These are phyloP conservation scores for Mychonastes homosphaera DNA, from an alignment of 139 green algal genomes.

Conservation along the genomic window DNA sequence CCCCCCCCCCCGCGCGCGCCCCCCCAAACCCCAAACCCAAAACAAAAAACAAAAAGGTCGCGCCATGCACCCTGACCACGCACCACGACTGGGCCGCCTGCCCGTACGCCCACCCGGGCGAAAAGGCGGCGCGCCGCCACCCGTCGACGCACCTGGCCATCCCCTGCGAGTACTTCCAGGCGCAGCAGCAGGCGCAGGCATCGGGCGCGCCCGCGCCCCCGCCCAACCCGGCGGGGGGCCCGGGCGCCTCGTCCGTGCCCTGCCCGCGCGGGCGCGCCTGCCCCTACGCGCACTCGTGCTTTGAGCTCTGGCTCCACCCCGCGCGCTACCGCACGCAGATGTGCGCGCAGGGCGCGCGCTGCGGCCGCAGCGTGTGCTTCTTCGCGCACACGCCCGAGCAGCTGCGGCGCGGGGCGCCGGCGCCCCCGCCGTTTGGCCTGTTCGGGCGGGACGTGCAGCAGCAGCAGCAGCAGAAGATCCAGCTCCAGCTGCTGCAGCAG, in stretches of 20 bases:
- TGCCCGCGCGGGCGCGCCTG: conserved; percentile 58
- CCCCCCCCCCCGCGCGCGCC: no score
- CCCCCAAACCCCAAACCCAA: neutral
- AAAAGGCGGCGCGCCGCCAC: conserved; percentile 57
- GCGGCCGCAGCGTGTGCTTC: conserved; percentile 86
- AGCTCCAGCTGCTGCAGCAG: conserved; percentile 9
- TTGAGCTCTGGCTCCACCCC: conserved; percentile 89
- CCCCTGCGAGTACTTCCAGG: conserved; percentile 19
- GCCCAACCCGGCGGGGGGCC: conserved; percentile 8
- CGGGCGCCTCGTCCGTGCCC: neutral
- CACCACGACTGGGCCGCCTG: conserved; percentile 68
- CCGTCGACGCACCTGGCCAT: conserved; percentile 41
- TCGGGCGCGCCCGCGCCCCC: conserved; percentile 24
- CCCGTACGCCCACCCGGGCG: conserved; percentile 77
- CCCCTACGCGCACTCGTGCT: conserved; percentile 78
- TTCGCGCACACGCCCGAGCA: conserved; percentile 82
- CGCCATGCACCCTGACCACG: conserved; percentile 39
- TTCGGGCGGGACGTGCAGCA: neutral
- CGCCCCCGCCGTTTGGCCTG: neutral
- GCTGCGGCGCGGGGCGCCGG: conserved; percentile 37
- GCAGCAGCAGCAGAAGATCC: neutral
- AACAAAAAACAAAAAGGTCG: no score
- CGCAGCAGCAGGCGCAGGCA: conserved; percentile 59
- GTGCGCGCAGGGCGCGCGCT: conserved; percentile 65
- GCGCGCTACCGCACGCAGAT: conserved; percentile 60